Base-by-base conservation (phyloP, 352 stramenopile genomes). In the Hyaloperonospora brassicae region DNA sequence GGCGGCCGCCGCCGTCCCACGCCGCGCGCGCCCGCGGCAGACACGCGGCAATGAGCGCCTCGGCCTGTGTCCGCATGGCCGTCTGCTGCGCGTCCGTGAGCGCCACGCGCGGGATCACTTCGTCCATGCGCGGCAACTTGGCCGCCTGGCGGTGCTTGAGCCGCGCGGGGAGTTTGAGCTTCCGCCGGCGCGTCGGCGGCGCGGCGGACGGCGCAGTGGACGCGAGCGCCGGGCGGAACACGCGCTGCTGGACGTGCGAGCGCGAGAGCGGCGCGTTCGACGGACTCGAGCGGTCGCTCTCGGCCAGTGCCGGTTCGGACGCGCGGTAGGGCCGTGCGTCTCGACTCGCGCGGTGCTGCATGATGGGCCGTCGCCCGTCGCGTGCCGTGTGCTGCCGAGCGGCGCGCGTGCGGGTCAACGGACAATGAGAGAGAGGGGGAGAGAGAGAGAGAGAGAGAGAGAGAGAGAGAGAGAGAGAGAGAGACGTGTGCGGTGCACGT, bases 1-100 rank as follows among this genome's bases (percentile, higher is more conserved):
- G 78, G 40, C 60, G 76, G 38, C 73, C 73, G 40, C 60, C 76
- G 38, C 73, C 73, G 53, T 79, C 64, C 73, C 73, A 84, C 35
- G 73, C 73, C 3, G 73, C 73, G 44, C 68, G 66, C 14, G 66
- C 68, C 52, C 79, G 78, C 17, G 57, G 55, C 47, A 82, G 57
- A 30, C 58, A 63, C 24, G 52, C 50, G 7, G 57, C 59, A 46
- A 82, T 79, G 50, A 76, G 62, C 23, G 24, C 49, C 43, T 84
- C 72, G 0, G 70, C 64, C 25, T 66, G 49, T 10, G 61, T 51
- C 0, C 69, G 63, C 69, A 75, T 75, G 2, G 38, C 46, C 2
- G 23, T 23, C 50, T 75, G 57, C 34, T 69, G 66, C 14, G 10
- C 48, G 2, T 66, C 55, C 23, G 69, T 61, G 12, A 78, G 22